Percentiles rank a stretch among this genome's conserved stretches.
Evolutionary conservation across 148 eudicot genomes (phyloP).

Genomic region (Persicaria maculosa): DNA sequence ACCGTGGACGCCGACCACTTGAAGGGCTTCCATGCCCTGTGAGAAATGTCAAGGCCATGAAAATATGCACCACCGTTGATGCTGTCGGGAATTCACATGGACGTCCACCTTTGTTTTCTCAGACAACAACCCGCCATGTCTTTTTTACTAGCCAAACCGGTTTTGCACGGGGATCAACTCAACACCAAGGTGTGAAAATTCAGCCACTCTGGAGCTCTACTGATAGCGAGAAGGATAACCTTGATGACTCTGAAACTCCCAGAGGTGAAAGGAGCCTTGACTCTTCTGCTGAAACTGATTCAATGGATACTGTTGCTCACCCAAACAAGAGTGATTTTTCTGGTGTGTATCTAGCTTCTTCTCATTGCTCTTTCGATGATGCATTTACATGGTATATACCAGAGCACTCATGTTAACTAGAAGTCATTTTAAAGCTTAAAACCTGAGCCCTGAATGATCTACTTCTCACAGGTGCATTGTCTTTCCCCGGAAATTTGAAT

Average conservation of each 20-base stretch:
- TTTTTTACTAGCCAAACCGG: slow-evolving; percentile 44
- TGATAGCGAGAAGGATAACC: slow-evolving; percentile 38
- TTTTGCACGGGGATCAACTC: slow-evolving; percentile 22
- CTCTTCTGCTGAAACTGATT: slow-evolving; percentile 60
- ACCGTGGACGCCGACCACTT: slow-evolving; percentile 13
- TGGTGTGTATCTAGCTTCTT: slow-evolving; percentile 30
- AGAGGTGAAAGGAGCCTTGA: slow-evolving; percentile 42
- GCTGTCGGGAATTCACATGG: slow-evolving; percentile 12
- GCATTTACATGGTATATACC: not conserved
- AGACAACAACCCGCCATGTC: slow-evolving; percentile 49
- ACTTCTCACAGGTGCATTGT: not conserved
- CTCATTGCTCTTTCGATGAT: not conserved
- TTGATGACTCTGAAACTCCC: slow-evolving; percentile 21
- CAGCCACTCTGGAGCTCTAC: slow-evolving; percentile 46
- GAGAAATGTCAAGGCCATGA: slow-evolving; percentile 37
- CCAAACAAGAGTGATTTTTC: slow-evolving; percentile 24
- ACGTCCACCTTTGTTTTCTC: slow-evolving; percentile 38
- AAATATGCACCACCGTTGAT: slow-evolving; percentile 31
- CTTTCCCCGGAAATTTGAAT: not conserved
- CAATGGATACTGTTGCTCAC: slow-evolving; percentile 37
- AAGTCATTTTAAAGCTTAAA: not conserved
- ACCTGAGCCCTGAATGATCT: not conserved
- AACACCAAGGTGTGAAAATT: slow-evolving; percentile 39
- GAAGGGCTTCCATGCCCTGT: slow-evolving; percentile 23
- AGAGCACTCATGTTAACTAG: not conserved